A percentile compares a stretch with the other conserved stretches of the same genome.
phyloP scores from a whole-genome alignment of 2,329 filamentous ascomycete genomes.

The Aspergillus nomiae region DNA sequence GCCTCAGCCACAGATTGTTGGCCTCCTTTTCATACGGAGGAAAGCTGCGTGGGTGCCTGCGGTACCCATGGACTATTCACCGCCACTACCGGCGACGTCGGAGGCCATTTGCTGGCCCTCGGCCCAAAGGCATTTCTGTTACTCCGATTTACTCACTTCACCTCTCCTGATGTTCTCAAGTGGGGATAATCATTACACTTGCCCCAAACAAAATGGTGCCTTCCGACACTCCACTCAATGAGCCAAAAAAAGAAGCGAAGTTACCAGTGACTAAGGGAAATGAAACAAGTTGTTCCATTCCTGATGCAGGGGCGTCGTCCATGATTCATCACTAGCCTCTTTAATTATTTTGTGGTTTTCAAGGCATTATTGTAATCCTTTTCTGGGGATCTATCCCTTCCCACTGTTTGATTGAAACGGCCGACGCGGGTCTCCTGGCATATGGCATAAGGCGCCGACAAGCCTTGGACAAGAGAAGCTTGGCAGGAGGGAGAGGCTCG shows the following conservation, averaged over 20 bases:
- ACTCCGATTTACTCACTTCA: background rate
- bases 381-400: background rate
- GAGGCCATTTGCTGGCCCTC: background rate
- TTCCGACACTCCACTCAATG: background rate
- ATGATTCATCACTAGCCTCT: background rate
- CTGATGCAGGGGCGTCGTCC: background rate
- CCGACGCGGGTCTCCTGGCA: background rate
- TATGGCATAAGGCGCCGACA: slow-evolving; percentile 27
- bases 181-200: background rate
- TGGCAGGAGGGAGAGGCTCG: slow-evolving; percentile 15
- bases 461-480: slow-evolving; percentile 30
- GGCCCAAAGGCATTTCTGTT: background rate
- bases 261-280: slow-evolving; percentile 9
- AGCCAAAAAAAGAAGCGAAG: slow-evolving; percentile 2
- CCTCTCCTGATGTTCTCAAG: background rate
- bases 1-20: slow-evolving; percentile 3
- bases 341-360: too few species aligned
- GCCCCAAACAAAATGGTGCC: slow-evolving; percentile 1
- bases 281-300: slow-evolving; percentile 5
- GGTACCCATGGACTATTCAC: background rate
- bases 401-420: background rate
- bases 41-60: slow-evolving; percentile 6
- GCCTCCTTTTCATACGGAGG: too few species aligned
- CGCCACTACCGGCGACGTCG: slow-evolving; percentile 6
- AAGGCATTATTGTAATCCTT: background rate